These are phyloP conservation scores for Coccomyxa sp. DNA, from an alignment of 139 green algal genomes.

Conservation along the genomic window DNA sequence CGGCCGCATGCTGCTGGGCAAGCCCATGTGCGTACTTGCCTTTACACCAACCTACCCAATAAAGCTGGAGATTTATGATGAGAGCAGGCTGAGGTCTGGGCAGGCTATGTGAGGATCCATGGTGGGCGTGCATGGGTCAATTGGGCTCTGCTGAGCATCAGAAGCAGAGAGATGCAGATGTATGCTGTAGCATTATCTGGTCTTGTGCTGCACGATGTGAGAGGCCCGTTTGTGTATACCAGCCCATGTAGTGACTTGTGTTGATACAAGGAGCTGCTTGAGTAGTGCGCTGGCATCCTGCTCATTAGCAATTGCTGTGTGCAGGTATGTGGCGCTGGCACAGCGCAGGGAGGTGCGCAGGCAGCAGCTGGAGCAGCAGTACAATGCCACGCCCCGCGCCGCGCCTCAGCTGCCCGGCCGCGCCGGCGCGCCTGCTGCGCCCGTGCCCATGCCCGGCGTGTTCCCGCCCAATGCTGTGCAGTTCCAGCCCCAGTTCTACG, in stretches of 20 bases:
- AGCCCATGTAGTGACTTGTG: too few relatives aligned
- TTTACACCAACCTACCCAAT: not conserved
- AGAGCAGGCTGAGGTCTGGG: too few relatives aligned
- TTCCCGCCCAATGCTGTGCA: conserved; percentile 9
- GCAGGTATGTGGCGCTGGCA: conserved; percentile 78
- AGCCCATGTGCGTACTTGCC: conserved; percentile 55
- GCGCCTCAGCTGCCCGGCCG: conserved; percentile 11
- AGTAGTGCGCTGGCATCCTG: not conserved
- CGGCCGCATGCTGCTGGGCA: conserved; percentile 67
- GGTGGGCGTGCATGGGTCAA: too few relatives aligned
- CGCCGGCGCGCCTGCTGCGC: conserved; percentile 10
- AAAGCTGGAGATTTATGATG: too few relatives aligned
- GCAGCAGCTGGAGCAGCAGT: conserved; percentile 72
- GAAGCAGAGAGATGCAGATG: too few relatives aligned
- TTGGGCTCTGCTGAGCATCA: too few relatives aligned
- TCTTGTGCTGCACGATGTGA: too few relatives aligned
- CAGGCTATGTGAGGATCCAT: too few relatives aligned
- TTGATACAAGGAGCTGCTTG: not conserved
- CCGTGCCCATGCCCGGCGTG: conserved; percentile 33
- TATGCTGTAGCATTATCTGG: too few relatives aligned
- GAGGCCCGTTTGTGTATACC: too few relatives aligned
- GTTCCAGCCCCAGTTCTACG: conserved; percentile 4
- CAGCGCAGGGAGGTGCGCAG: conserved; percentile 79
- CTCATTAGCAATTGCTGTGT: not conserved
- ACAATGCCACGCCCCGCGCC: conserved; percentile 26